Percentiles rank a stretch among this genome's conserved stretches.
Evolutionary conservation across 1,284 basidiomycete genomes (phyloP).

Genomic region (Heterobasidion annosum): DNA sequence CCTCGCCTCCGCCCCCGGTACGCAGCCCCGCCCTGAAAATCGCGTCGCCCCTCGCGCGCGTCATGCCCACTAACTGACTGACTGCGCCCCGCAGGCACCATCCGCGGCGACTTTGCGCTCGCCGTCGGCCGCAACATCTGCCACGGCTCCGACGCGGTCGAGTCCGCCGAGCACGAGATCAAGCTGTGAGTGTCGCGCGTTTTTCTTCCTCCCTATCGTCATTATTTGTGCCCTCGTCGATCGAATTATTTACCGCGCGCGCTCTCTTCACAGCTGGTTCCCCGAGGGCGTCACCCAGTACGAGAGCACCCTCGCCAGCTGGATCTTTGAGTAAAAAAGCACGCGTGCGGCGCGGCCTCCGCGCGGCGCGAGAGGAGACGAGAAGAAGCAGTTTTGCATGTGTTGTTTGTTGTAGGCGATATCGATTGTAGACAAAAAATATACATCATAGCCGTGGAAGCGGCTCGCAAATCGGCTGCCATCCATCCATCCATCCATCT

Average conservation of each 20-base stretch:
- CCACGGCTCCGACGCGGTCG: slow-evolving; percentile 91
- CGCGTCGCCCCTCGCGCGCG: too few species aligned
- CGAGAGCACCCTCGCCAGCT: slow-evolving; percentile 54
- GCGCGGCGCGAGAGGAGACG: background rate
- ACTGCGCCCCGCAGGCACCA: slow-evolving; percentile 48
- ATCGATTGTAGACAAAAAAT: background rate
- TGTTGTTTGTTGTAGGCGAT: background rate
- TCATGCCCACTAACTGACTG: background rate
- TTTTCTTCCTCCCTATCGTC: background rate
- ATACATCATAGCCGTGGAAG: too few species aligned
- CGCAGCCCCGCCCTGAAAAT: slow-evolving; percentile 9
- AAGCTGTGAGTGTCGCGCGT: slow-evolving; percentile 50
- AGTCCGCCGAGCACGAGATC: slow-evolving; percentile 90
- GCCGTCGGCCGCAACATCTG: slow-evolving; percentile 91
- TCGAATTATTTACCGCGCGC: slow-evolving; percentile 11
- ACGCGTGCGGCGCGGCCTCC: background rate
- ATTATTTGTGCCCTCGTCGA: background rate
- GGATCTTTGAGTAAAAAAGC: slow-evolving; percentile 75
- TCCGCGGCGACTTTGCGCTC: slow-evolving; percentile 90
- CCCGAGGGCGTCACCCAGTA: slow-evolving; percentile 79
- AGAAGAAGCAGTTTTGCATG: background rate
- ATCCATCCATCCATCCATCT: too few species aligned
- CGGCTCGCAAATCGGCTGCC: too few species aligned
- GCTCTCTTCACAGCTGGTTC: slow-evolving; percentile 56
- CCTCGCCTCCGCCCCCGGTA: slow-evolving; percentile 79